phyloP scores from a whole-genome alignment of 2,329 filamentous ascomycete species.

The Dryadomyces quercivorus region DNA sequence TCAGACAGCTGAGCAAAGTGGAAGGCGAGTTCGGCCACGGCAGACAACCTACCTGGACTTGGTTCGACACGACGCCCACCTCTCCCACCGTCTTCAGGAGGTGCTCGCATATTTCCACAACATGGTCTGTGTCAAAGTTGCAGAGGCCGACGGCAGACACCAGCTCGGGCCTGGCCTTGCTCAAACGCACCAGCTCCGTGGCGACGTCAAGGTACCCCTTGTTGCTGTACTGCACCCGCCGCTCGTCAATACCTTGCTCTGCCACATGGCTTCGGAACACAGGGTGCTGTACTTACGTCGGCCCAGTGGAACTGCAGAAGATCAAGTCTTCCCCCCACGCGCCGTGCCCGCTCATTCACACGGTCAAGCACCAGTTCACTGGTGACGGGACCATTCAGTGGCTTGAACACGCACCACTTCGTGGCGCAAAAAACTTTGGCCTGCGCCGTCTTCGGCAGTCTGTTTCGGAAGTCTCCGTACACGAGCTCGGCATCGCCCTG shows the following conservation, averaged over 20 bases:
- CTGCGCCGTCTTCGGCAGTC: conserved; percentile 13
- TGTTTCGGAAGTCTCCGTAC: conserved; percentile 19
- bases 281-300: conserved; percentile 15
- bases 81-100: conserved; percentile 16
- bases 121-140: conserved; percentile 22
- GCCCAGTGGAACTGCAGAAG: conserved; percentile 25
- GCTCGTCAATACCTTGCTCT: not conserved
- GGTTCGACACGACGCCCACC: conserved; percentile 21
- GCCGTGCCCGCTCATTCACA: conserved; percentile 20
- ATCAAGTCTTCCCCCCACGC: conserved; percentile 20
- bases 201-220: conserved; percentile 23
- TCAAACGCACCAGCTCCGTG: conserved; percentile 17
- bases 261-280: not conserved
- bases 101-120: conserved; percentile 20
- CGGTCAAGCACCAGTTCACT: conserved; percentile 16
- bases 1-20: not conserved
- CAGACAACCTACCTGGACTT: conserved; percentile 18
- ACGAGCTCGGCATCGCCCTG: conserved; percentile 23
- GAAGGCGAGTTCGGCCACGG: too few species aligned
- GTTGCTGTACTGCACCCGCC: conserved; percentile 16
- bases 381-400: conserved; percentile 14
- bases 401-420: conserved; percentile 23
- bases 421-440: conserved; percentile 19
- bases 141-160: conserved; percentile 21
- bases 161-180: conserved; percentile 16